Conservation (phyloP, 2,329 filamentous ascomycete genomes). For the Colletotrichum tanaceti region DNA sequence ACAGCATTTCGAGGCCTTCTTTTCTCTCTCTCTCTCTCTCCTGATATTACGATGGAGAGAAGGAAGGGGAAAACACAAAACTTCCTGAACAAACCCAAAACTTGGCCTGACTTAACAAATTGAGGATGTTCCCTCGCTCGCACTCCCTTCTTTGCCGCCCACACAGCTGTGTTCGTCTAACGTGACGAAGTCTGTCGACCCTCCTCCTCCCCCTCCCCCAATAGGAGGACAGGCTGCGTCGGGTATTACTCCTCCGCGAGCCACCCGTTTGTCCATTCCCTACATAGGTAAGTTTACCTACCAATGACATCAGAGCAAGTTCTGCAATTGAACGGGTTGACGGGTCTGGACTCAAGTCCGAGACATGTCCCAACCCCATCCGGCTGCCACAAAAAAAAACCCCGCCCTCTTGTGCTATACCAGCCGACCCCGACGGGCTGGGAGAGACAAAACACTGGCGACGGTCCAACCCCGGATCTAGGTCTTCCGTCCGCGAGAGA, state of each 20-base stretch:
- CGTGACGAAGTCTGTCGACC: not conserved
- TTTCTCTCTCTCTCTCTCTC: not conserved
- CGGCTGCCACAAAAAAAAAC: conserved; percentile 5
- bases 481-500: not conserved
- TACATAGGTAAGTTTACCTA: not conserved
- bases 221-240: not conserved
- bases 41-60: not conserved
- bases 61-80: not conserved
- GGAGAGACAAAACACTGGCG: not conserved
- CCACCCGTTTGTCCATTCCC: not conserved
- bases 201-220: no score
- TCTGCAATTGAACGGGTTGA: not conserved
- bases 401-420: no score
- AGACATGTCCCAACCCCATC: conserved; percentile 25
- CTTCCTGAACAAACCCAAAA: not conserved
- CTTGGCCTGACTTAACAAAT: not conserved
- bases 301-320: conserved; percentile 4
- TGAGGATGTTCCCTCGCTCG: not conserved
- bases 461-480: not conserved
- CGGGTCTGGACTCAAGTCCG: not conserved
- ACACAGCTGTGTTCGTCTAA: not conserved
- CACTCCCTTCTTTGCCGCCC: not conserved
- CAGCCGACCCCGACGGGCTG: conserved; percentile 11
- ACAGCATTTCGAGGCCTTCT: not conserved
- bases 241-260: conserved; percentile 6